These are phyloP conservation scores for Rhazya stricta DNA, from an alignment of 257 asterid species.

Conservation along the genomic window DNA sequence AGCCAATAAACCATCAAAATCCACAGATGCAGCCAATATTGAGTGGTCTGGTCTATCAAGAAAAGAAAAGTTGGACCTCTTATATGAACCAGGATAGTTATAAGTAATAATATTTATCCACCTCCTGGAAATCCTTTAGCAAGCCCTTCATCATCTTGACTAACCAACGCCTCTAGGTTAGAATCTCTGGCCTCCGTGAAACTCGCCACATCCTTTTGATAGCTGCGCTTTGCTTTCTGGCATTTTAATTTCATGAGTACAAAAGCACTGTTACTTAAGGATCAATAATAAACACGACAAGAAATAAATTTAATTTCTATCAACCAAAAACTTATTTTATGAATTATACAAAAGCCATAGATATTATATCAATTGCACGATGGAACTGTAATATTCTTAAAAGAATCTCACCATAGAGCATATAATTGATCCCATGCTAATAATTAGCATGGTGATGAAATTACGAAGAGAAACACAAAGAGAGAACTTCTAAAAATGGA, in stretches of 20 bases:
- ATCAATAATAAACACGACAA: background rate
- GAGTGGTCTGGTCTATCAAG: background rate
- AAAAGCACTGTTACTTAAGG: background rate
- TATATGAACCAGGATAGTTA: background rate
- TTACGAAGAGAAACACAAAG: background rate
- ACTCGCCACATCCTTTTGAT: slow-evolving; percentile 78
- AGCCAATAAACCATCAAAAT: background rate
- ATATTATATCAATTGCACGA: background rate
- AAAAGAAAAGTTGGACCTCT: slow-evolving; percentile 8
- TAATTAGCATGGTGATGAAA: background rate
- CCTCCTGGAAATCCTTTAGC: slow-evolving; percentile 70
- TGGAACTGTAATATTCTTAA: background rate
- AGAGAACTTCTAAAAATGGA: background rate
- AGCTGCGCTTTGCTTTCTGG: slow-evolving; percentile 94
- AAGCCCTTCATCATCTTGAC: slow-evolving; percentile 39
- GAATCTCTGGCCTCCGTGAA: slow-evolving; percentile 63
- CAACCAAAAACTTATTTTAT: background rate
- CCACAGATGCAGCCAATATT: slow-evolving; percentile 8
- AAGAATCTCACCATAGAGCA: background rate
- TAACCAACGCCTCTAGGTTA: slow-evolving; percentile 49
- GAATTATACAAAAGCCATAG: background rate
- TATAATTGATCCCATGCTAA: background rate
- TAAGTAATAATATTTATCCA: slow-evolving; percentile 17
- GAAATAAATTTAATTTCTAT: background rate
- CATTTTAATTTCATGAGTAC: slow-evolving; percentile 8